phyloP scores from a whole-genome alignment of 2,329 filamentous ascomycete species.

The Aschersonia sp. region DNA sequence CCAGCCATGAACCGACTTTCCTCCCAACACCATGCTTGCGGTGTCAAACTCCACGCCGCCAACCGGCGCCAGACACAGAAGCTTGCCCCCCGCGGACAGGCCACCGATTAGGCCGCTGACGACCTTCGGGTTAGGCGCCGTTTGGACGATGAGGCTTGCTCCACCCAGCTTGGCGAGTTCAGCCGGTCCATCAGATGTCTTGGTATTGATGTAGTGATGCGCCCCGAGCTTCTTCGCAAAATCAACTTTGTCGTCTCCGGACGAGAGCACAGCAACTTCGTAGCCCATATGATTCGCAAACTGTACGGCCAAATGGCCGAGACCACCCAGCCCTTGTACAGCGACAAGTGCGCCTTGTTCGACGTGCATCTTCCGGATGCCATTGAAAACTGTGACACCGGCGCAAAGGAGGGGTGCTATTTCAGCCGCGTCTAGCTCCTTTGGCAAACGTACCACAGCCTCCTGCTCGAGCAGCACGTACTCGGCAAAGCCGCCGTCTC shows the following conservation, averaged over 20 bases:
- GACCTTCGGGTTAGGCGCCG: constrained; percentile 43
- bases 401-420: constrained; percentile 49
- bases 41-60: constrained; percentile 30
- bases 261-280: constrained; percentile 52
- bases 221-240: constrained; percentile 41
- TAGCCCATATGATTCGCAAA: constrained; percentile 67
- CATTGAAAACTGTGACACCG: constrained; percentile 49
- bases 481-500: constrained; percentile 54
- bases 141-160: constrained; percentile 45
- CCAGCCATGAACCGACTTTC: constrained; percentile 47
- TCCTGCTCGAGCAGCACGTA: constrained; percentile 46
- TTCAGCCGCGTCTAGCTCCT: constrained; percentile 33
- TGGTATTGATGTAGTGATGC: constrained; percentile 33
- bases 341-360: constrained; percentile 38
- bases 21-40: constrained; percentile 26
- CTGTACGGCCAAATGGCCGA: constrained; percentile 66
- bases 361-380: constrained; percentile 37
- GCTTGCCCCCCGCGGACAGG: constrained; percentile 37
- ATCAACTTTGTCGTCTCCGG: constrained; percentile 49
- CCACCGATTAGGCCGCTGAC: constrained; percentile 38
- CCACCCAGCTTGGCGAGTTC: constrained; percentile 40
- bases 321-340: constrained; percentile 56
- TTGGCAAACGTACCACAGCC: constrained; percentile 41
- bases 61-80: constrained; percentile 42
- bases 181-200: constrained; percentile 29